Base-by-base conservation (phyloP, 2,329 filamentous ascomycete genomes). In the Epichloe scottii region DNA sequence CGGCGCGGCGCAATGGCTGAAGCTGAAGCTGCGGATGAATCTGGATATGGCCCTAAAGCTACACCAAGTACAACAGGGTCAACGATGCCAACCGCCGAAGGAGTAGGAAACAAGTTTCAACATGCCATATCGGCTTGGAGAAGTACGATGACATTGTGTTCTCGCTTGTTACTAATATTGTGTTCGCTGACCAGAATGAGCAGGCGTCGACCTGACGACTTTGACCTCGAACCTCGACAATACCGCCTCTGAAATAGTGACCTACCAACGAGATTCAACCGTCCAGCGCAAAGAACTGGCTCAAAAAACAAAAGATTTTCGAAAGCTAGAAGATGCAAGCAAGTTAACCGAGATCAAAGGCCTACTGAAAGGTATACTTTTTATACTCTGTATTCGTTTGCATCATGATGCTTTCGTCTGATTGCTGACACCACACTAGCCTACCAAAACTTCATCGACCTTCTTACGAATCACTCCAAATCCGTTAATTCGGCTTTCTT, bases 301-400 rank as follows among this genome's bases (percentile, higher is more conserved):
- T n/a, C 90, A 96, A 64, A 97, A 96, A 75, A 98, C 93, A 1
- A 98, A 98, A 63, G 91, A 97, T 61, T 98, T 97, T 60, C 78
- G 90, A 54, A 97, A 96, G 67, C 77, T 95, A 11, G 91, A 97
- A 60, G 89, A 98, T 73, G 73, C 85, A 11, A 81, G 79, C 51
- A 98, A 97, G 68, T 71, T 98, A 50, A 75, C 76, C 5, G 93
- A 98, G 67, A 82, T 95, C 71, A 98, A 97, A 70, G 81, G 81
- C 39, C 71, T 98, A 48, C 71, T 98, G 53, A 96, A 95, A 75
- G 84, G 88, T 89, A 49, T 38, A 8, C 45, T 21, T 39, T n/a
- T 21, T 14, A 19, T 33, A 23, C 21, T 4, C 19, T 39, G 34
- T 34, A 7, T 23, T 21, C n/a, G 6, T n/a, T 21, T 33, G n/a